phyloP scores from a whole-genome alignment of 2,329 filamentous ascomycete genomes.

The Colletotrichum tropicale region DNA sequence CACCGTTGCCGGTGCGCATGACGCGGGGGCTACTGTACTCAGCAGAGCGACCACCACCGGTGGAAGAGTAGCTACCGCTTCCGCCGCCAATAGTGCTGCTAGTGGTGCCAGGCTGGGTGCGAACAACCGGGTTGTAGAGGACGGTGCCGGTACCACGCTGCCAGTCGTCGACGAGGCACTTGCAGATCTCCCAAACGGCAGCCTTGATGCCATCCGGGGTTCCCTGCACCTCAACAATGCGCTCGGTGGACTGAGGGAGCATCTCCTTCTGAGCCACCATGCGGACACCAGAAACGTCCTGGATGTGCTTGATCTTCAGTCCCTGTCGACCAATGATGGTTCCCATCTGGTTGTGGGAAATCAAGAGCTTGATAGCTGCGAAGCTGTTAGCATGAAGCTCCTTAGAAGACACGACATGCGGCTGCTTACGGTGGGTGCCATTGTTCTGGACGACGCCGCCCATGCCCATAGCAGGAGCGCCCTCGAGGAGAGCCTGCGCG shows the following conservation, averaged over 20 bases:
- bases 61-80: constrained; percentile 40
- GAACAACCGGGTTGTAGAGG: constrained; percentile 94
- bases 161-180: constrained; percentile 97
- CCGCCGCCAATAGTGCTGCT: constrained; percentile 20
- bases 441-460: constrained; percentile 85
- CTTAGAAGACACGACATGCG: neutral
- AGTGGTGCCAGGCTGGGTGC: constrained; percentile 73
- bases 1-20: constrained; percentile 96
- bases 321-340: constrained; percentile 98
- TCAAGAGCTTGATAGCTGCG: constrained; percentile 92
- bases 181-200: constrained; percentile 98
- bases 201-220: constrained; percentile 94
- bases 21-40: constrained; percentile 72
- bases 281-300: constrained; percentile 93
- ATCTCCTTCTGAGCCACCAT: constrained; percentile 99
- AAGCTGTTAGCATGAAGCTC: constrained; percentile 23
- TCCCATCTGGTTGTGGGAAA: constrained; percentile 99
- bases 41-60: constrained; percentile 45
- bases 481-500: constrained; percentile 88
- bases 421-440: constrained; percentile 86
- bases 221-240: constrained; percentile 95
- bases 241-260: constrained; percentile 97
- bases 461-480: constrained; percentile 95
- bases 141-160: constrained; percentile 96
- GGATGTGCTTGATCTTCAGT: constrained; percentile 99